Percentiles rank a stretch among this genome's conserved stretches.
phyloP scores from a whole-genome alignment of 345 rosid species.

The Bruguiera parviflora region DNA sequence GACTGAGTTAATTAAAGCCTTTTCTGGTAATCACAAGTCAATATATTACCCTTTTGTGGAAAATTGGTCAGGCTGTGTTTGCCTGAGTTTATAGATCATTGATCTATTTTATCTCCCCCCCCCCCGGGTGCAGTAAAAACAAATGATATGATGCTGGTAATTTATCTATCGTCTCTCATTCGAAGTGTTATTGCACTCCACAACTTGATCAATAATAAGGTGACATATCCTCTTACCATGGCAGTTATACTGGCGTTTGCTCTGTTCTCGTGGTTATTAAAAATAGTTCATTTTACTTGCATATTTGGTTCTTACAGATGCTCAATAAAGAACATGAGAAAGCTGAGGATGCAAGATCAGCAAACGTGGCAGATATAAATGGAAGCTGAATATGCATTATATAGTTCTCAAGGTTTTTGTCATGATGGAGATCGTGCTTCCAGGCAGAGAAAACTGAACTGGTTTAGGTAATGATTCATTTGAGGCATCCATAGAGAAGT shows the following conservation, averaged over 20 bases:
- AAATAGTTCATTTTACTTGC: neutral
- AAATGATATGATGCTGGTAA: conserved; percentile 81
- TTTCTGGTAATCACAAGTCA: conserved; percentile 45
- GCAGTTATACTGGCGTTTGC: neutral
- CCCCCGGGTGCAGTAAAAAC: conserved; percentile 61
- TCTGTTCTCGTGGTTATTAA: neutral
- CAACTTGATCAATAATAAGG: conserved; percentile 91
- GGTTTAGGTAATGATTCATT: too few species aligned
- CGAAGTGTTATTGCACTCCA: conserved; percentile 83
- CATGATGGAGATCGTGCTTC: too few species aligned
- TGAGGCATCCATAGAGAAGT: too few species aligned
- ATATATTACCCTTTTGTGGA: too few species aligned
- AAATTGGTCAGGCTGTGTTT: too few species aligned
- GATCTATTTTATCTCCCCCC: neutral
- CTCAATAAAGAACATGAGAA: conserved; percentile 85
- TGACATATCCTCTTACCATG: conserved; percentile 11
- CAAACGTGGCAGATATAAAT: conserved; percentile 36
- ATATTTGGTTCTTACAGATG: conserved; percentile 40
- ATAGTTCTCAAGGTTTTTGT: too few species aligned
- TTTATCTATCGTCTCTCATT: conserved; percentile 71
- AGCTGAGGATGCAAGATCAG: conserved; percentile 68
- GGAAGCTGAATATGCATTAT: conserved; percentile 29
- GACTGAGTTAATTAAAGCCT: conserved; percentile 54
- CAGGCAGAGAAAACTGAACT: too few species aligned
- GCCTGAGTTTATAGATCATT: neutral